phyloP scores from a whole-genome alignment of 495 filamentous ascomycete species.

The Delitschia confertaspora region DNA sequence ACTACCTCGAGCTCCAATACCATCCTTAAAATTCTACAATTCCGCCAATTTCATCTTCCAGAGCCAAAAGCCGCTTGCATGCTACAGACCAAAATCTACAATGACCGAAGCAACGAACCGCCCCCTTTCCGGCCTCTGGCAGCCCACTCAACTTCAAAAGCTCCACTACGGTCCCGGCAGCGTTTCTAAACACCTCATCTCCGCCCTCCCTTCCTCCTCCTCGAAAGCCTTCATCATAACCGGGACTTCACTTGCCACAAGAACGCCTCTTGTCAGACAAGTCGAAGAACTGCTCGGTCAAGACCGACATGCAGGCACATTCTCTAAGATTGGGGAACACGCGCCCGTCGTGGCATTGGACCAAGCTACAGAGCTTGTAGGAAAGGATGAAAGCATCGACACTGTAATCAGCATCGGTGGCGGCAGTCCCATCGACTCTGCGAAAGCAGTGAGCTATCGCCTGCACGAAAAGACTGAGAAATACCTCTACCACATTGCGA shows the following conservation, averaged over 20 bases:
- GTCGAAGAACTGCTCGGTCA: conserved; percentile 38
- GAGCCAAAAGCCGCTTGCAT: no score
- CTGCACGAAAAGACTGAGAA: conserved; percentile 36
- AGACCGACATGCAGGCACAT: conserved; percentile 40
- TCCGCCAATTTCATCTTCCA: no score
- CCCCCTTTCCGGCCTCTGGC: conserved; percentile 38
- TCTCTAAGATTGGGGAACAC: conserved; percentile 41
- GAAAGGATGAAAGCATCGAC: conserved; percentile 37
- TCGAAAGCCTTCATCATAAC: conserved; percentile 48
- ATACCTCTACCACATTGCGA: conserved; percentile 40
- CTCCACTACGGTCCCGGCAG: conserved; percentile 40
- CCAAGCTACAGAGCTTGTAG: conserved; percentile 36
- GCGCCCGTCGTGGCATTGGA: conserved; percentile 41
- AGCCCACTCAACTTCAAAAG: conserved; percentile 37
- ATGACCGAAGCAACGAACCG: conserved; percentile 34
- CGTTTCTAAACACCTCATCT: conserved; percentile 38
- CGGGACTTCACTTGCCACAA: conserved; percentile 40
- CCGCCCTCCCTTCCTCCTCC: conserved; percentile 30
- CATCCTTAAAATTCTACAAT: no score
- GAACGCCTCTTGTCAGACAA: conserved; percentile 39
- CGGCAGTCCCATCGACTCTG: conserved; percentile 42
- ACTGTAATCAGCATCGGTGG: conserved; percentile 44
- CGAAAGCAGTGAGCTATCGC: conserved; percentile 41
- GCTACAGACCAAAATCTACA: no score
- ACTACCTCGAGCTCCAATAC: no score